phyloP scores from a whole-genome alignment of 768 basidiomycete species.

The Tricholoma sp. region DNA sequence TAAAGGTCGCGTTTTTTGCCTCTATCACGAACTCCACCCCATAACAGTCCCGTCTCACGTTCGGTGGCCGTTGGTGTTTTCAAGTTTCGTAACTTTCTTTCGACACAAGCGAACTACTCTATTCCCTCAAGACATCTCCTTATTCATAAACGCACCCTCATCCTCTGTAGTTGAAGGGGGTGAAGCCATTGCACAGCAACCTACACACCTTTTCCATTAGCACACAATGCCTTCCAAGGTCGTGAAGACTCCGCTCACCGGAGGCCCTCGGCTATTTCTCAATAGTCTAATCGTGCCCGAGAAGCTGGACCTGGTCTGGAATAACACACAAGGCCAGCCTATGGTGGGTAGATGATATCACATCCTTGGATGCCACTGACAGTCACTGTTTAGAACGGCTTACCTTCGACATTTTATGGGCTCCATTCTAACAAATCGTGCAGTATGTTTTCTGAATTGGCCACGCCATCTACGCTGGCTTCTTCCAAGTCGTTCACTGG shows the following conservation, averaged over 20 bases:
- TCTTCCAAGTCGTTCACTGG: conserved; percentile 1
- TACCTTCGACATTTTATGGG: not conserved
- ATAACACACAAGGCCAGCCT: conserved; percentile 5
- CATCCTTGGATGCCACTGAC: not conserved
- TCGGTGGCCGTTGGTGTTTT: not conserved
- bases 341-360: not conserved
- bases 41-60: too few relatives aligned
- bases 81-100: not conserved
- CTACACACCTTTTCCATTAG: not conserved
- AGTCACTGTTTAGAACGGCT: not conserved
- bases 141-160: not conserved
- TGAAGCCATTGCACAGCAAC: not conserved
- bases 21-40: not conserved
- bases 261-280: not conserved
- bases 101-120: not conserved
- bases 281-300: conserved; percentile 4
- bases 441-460: not conserved
- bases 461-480: not conserved
- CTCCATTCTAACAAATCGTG: not conserved
- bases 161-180: not conserved
- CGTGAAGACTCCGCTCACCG: not conserved
- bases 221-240: not conserved
- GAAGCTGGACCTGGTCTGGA: conserved; percentile 7
- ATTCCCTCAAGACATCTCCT: not conserved
- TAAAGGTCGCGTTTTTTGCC: not conserved